Base-by-base conservation (phyloP, 768 basidiomycete species). In the Kwoniella sp. region DNA sequence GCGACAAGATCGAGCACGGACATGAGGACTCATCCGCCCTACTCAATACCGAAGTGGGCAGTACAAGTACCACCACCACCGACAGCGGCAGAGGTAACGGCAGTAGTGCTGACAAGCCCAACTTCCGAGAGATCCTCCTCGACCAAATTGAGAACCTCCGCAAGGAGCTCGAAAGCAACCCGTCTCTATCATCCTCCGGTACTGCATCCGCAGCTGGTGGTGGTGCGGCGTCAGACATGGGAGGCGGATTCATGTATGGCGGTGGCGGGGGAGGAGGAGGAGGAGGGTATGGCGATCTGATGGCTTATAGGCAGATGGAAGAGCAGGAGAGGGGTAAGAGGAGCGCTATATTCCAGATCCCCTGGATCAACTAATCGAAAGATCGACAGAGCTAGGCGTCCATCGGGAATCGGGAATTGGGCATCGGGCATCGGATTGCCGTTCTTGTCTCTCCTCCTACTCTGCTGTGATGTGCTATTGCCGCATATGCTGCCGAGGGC, bases 121-220 rank as follows among this genome's bases (percentile, higher is more conserved):
- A 82, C 1, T 92, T 93, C 73, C 79, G 76, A 1, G 69, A 71
- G 7, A 71, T 86, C 2, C 68, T 93, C 51, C 85, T 85, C 78
- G 73, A 67, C 0, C 87, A 90, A 75, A 87, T 93, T 79, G 83
- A 84, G 66, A 72, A 78, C 11, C 85, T 93, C 26, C 83, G 86
- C 65, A 86, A 88, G 73, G 86, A 90, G 74, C 83, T 93, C 12
- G 86, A 87, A 67, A 54, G 29, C 11, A 53, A 26, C 15, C 11
- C 34, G 2, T 58, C 58, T 48, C 22, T 30, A 4, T 20, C 58
- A 1, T 38, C 47, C 15, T 15, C 28, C 22, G 23, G 15, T 17
- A 17, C 34, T 13, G 13, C 7, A 5, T 34, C 34, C 7, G 34
- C 34, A 34, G 34, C 7, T 13, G 34, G 34, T 13, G 34, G 34